Conservation (phyloP, 2,329 filamentous ascomycete genomes). For the Ceratocystis huliohia region DNA sequence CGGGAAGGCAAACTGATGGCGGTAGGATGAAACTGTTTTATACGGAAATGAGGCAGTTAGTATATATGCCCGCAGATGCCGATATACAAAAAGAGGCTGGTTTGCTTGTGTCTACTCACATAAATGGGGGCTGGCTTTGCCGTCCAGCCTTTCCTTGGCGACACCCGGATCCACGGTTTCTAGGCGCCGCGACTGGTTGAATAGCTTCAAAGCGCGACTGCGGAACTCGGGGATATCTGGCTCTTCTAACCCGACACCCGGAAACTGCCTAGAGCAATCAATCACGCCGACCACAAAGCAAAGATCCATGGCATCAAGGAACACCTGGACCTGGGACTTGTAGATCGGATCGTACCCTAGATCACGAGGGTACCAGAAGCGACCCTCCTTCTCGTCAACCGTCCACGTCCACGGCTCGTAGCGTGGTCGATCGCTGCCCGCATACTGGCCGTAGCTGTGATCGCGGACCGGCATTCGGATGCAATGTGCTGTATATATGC, state of each 20-base stretch:
- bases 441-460: background rate
- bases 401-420: slow-evolving; percentile 8
- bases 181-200: background rate
- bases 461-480: background rate
- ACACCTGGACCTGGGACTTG: slow-evolving; percentile 3
- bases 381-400: background rate
- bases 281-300: slow-evolving; percentile 9
- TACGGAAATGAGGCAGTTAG: background rate
- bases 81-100: background rate
- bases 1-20: slow-evolving; percentile 4
- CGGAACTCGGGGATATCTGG: background rate
- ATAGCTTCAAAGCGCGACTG: background rate
- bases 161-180: background rate
- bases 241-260: background rate
- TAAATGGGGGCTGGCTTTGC: background rate
- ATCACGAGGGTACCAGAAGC: slow-evolving; percentile 7
- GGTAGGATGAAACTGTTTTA: background rate
- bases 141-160: background rate
- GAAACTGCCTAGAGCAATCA: background rate
- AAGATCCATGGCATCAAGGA: slow-evolving; percentile 8
- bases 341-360: background rate
- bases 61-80: background rate
- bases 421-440: background rate
- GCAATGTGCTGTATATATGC: background rate
- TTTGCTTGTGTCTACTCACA: background rate